A percentile compares a stretch with the other conserved stretches of the same genome.
phyloP scores from a whole-genome alignment of 106 monocot species.

The Alisma plantagoaquatica region DNA sequence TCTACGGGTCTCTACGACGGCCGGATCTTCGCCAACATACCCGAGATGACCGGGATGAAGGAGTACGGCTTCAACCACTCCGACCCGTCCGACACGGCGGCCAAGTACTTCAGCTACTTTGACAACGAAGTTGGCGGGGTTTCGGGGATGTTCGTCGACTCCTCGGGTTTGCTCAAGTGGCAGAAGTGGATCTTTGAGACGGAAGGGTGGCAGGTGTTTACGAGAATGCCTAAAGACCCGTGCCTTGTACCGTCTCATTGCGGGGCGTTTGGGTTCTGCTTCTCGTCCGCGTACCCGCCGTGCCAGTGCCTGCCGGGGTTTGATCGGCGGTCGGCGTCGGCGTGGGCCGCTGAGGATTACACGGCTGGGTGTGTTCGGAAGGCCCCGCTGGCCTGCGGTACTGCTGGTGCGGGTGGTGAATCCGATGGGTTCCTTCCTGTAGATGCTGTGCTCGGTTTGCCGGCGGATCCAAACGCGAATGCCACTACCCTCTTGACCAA shows the following conservation, averaged over 20 bases:
- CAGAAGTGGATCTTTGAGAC: not conserved
- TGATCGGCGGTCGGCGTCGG: not conserved
- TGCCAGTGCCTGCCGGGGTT: constrained; percentile 6
- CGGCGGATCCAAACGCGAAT: not conserved
- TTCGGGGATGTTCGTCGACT: not conserved
- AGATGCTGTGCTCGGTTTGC: not conserved
- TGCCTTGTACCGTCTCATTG: not conserved
- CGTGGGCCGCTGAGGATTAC: not conserved
- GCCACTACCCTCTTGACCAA: not conserved
- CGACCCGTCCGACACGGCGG: not conserved
- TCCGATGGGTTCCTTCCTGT: constrained; percentile 1
- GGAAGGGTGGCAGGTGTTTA: not conserved
- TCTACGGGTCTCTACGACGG: constrained; percentile 17
- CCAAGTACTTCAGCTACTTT: not conserved
- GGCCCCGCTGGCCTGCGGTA: not conserved
- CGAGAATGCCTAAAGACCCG: not conserved
- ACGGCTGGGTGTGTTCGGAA: not conserved
- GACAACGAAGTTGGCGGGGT: not conserved
- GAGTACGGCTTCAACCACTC: not conserved
- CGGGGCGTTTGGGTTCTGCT: constrained; percentile 1
- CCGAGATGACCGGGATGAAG: not conserved
- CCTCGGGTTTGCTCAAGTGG: not conserved
- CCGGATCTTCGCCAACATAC: constrained; percentile 1
- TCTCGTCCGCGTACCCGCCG: not conserved
- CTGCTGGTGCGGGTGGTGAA: not conserved